These are phyloP conservation scores for Nothophaeocryptopus gaeumannii DNA, from an alignment of 2,329 filamentous ascomycete species.

Conservation along the genomic window DNA sequence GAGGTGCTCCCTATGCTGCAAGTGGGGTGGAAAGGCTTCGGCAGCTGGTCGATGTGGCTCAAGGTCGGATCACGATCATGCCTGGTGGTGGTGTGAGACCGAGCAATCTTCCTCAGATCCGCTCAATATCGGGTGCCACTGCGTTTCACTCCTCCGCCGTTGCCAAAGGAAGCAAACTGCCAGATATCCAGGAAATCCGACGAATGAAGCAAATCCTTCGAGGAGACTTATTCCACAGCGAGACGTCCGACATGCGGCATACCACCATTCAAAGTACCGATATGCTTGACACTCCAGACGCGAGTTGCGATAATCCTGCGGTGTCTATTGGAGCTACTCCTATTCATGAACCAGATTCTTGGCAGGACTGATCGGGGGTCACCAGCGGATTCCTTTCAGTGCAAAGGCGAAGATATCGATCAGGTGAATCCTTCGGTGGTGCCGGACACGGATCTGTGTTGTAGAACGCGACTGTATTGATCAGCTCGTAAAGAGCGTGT, in stretches of 20 bases:
- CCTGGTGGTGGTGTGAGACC: slow-evolving; percentile 52
- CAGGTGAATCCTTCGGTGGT: too few species aligned
- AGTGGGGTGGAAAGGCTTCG: slow-evolving; percentile 37
- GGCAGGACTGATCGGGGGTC: too few species aligned
- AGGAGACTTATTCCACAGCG: background rate
- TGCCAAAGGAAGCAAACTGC: slow-evolving; percentile 3
- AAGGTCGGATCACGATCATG: slow-evolving; percentile 44
- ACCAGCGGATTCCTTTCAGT: too few species aligned
- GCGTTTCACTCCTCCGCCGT: slow-evolving; percentile 27
- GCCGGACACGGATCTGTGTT: too few species aligned
- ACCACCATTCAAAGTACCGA: too few species aligned
- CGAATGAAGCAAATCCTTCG: slow-evolving; percentile 13
- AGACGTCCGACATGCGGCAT: too few species aligned
- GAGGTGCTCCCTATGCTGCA: slow-evolving; percentile 37
- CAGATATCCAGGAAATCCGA: slow-evolving; percentile 15
- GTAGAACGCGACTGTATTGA: too few species aligned
- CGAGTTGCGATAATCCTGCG: background rate
- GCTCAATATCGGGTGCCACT: slow-evolving; percentile 11
- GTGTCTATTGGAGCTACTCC: slow-evolving; percentile 1
- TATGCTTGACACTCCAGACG: background rate
- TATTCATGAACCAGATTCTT: background rate
- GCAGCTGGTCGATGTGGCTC: slow-evolving; percentile 32
- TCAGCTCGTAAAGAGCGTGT: too few species aligned
- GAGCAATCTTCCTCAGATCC: slow-evolving; percentile 41
- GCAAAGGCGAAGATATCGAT: too few species aligned